Conservation (phyloP, 805 yeast genomes). For the Wickerhamomyces chambardii region DNA sequence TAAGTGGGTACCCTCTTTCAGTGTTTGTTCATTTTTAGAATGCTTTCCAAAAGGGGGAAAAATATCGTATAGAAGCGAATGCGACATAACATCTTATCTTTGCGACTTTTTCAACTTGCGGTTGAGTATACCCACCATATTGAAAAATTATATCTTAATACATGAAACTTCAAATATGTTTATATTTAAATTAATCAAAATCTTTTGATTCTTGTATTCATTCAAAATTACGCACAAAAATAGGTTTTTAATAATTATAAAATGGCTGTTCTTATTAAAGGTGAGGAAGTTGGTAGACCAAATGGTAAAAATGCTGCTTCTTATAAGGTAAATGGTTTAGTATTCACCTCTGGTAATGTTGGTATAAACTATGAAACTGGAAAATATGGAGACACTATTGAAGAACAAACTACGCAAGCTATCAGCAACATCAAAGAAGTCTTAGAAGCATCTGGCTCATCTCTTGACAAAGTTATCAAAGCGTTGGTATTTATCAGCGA, state of each 20-base stretch:
- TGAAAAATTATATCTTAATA: no score
- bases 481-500: conserved; percentile 34
- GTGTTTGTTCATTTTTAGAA: no score
- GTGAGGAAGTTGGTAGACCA: background rate
- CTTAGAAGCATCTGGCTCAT: conserved; percentile 30
- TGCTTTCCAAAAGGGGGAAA: no score
- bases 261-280: background rate
- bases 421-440: conserved; percentile 28
- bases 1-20: no score
- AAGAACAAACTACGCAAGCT: conserved; percentile 32
- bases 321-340: conserved; percentile 20
- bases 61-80: no score
- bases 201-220: no score
- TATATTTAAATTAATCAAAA: no score
- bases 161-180: no score
- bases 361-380: conserved; percentile 30
- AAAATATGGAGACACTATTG: conserved; percentile 27
- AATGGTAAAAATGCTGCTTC: background rate
- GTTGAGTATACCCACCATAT: no score
- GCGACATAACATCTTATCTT: no score
- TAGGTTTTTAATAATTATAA: conserved; percentile 11
- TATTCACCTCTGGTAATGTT: conserved; percentile 34
- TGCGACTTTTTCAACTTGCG: no score
- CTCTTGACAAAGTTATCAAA: conserved; percentile 31
- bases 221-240: no score